Evolutionary conservation across 495 filamentous ascomycete genomes (phyloP), one percentile per base, ranked within the genome.

Genomic region (Poronia punctata): DNA sequence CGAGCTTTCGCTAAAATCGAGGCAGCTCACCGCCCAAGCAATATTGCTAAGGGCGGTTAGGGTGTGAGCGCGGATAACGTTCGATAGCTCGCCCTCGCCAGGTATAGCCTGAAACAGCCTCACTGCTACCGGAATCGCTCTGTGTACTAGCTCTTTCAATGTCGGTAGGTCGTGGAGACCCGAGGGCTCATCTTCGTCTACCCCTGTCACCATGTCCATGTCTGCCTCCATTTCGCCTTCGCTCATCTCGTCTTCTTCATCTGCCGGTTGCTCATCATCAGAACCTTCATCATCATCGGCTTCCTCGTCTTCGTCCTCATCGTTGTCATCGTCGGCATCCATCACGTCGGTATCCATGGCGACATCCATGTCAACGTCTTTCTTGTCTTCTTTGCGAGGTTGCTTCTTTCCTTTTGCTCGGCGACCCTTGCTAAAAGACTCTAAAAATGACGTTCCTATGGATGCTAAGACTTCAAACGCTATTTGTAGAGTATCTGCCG

Each of bases 41-140:
- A 82, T 75, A 49, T 81, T 82, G 54, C 74, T 78, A 19, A 82
- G 59, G 7, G 72, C 65, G 10, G 64, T 64, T 5, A 81, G 43
- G 6, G 75, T 69, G 29, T 67, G 62, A 5, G 43, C 56, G 27
- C 65, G 69, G 30, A 76, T 58, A n/a, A 59, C 43, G 2, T 53
- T 40, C 3, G 56, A 42, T 12, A 28, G 12, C 26, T 54, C 46
- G 21, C 52, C 51, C 6, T 38, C 40, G 8, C 44, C 48, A 8
- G 54, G 45, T 22, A 48, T 52, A 20, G 37, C 46, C n/a, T 43
- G 40, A 23, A 44, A 45, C 6, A 79, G 50, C 5, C 55, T 54
- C 26, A 78, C 52, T 16, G 76, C 52, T 20, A 64, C 56, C 3
- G 77, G 78, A 6, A 73, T 60, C 19, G 72, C 70, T 21, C 30